These are phyloP conservation scores for Spiraea crenata DNA, from an alignment of 331 rosid genomes.

Conservation along the genomic window DNA sequence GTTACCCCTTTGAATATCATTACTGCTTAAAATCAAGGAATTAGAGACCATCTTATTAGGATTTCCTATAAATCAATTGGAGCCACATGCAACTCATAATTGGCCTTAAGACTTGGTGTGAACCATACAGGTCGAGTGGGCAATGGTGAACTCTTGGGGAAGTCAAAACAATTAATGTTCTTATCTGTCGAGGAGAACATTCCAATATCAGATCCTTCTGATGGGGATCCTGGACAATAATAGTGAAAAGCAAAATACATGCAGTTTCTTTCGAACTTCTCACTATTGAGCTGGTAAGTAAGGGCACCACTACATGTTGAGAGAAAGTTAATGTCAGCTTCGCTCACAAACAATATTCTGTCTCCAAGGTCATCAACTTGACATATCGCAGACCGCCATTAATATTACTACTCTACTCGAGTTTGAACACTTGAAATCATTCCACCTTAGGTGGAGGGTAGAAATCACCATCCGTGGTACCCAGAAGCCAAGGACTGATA, in stretches of 20 bases:
- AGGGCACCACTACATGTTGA: background rate
- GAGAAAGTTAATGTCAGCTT: background rate
- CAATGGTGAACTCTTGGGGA: background rate
- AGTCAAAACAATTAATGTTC: background rate
- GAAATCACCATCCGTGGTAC: background rate
- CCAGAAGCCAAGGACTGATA: too few species aligned
- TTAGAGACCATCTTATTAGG: too few species aligned
- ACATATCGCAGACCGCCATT: background rate
- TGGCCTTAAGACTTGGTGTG: background rate
- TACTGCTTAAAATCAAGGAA: too few species aligned
- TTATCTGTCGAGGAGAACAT: background rate
- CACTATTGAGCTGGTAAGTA: too few species aligned
- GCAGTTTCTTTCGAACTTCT: background rate
- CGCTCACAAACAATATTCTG: background rate
- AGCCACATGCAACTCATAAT: too few species aligned
- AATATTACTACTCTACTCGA: background rate
- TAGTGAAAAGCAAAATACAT: conserved; percentile 1
- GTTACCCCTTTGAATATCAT: too few species aligned
- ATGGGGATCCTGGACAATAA: background rate
- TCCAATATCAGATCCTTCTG: background rate
- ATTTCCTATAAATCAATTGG: too few species aligned
- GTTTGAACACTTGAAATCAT: background rate
- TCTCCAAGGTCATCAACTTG: conserved; percentile 3
- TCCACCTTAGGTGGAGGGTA: background rate
- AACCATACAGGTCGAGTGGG: background rate